These are phyloP conservation scores for Furcasterigmium sp. DNA, from an alignment of 2,329 filamentous ascomycete species.

Conservation along the genomic window DNA sequence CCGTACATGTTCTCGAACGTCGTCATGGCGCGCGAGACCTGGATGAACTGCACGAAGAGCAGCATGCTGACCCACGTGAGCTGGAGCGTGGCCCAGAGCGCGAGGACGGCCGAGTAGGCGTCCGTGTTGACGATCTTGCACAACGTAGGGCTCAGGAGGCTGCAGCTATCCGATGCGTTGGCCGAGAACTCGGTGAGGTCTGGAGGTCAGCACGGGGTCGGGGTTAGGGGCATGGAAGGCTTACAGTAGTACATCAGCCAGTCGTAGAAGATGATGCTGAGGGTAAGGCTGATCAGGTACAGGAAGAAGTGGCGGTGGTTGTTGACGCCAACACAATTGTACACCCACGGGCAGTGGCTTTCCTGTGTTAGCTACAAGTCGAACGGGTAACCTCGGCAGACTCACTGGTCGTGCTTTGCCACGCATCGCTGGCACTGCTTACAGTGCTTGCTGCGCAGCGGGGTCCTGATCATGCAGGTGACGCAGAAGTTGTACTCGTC, in stretches of 20 bases:
- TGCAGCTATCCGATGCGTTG: conserved; percentile 56
- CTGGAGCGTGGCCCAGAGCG: conserved; percentile 76
- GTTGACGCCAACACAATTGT: conserved; percentile 93
- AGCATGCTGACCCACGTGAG: conserved; percentile 98
- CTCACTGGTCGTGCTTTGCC: conserved; percentile 93
- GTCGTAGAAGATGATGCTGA: conserved; percentile 70
- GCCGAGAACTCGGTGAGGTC: conserved; percentile 58
- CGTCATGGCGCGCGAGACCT: conserved; percentile 87
- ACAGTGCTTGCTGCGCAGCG: conserved; percentile 93
- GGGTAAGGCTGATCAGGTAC: conserved; percentile 73
- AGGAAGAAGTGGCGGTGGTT: conserved; percentile 95
- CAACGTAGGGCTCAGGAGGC: conserved; percentile 66
- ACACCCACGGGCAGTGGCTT: conserved; percentile 95
- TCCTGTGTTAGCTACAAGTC: neutral
- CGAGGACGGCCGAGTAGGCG: conserved; percentile 75
- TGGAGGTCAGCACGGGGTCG: conserved; percentile 28
- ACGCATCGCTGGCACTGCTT: conserved; percentile 87
- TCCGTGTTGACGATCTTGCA: conserved; percentile 78
- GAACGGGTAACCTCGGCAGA: conserved; percentile 13
- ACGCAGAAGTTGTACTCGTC: conserved; percentile 94
- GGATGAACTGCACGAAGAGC: conserved; percentile 85
- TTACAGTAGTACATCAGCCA: conserved; percentile 68
- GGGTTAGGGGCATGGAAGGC: conserved; percentile 16
- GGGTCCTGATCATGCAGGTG: conserved; percentile 88
- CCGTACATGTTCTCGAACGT: conserved; percentile 96